Percentiles rank a stretch among this genome's conserved stretches.
Conservation (phyloP, 371 early-diverging fungal species). For the Rhizopus delemar region DNA sequence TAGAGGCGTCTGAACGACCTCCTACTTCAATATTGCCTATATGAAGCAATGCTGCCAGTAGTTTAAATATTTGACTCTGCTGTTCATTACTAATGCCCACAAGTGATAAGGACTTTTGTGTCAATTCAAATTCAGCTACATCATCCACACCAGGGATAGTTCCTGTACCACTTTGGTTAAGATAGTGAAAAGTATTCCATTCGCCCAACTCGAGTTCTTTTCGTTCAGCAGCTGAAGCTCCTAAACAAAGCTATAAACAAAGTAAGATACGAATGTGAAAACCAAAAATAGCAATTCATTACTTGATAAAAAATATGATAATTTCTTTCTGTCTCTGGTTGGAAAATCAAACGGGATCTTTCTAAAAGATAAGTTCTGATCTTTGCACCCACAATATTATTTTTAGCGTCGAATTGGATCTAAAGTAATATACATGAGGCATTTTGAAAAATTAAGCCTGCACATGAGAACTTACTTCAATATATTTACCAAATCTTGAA, state of each 20-base stretch:
- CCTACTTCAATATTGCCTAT: constrained; percentile 88
- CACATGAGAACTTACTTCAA: constrained; percentile 60
- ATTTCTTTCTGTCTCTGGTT: constrained; percentile 92
- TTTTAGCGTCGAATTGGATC: constrained; percentile 78
- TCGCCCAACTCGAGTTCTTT: constrained; percentile 76
- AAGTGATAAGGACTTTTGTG: constrained; percentile 80
- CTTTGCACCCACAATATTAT: constrained; percentile 90
- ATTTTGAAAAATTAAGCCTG: no score
- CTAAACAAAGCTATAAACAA: constrained; percentile 74
- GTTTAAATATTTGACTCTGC: constrained; percentile 88
- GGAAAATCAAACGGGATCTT: constrained; percentile 94
- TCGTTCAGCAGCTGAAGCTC: constrained; percentile 78
- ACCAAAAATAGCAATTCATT: constrained; percentile 7
- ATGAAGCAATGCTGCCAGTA: constrained; percentile 91
- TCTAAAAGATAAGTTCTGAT: constrained; percentile 98
- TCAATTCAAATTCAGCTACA: constrained; percentile 84
- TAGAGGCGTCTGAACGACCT: constrained; percentile 67
- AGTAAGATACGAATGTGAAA: neutral
- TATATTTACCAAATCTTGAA: constrained; percentile 98
- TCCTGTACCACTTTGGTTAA: constrained; percentile 83
- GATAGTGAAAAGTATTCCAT: constrained; percentile 80
- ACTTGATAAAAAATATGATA: constrained; percentile 99
- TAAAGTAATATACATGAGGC: constrained; percentile 5
- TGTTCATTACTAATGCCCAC: constrained; percentile 81
- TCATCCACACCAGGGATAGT: constrained; percentile 88